Evolutionary conservation across 164 flowering plant species (phyloP).

Genomic region (Vitis cinerea): DNA sequence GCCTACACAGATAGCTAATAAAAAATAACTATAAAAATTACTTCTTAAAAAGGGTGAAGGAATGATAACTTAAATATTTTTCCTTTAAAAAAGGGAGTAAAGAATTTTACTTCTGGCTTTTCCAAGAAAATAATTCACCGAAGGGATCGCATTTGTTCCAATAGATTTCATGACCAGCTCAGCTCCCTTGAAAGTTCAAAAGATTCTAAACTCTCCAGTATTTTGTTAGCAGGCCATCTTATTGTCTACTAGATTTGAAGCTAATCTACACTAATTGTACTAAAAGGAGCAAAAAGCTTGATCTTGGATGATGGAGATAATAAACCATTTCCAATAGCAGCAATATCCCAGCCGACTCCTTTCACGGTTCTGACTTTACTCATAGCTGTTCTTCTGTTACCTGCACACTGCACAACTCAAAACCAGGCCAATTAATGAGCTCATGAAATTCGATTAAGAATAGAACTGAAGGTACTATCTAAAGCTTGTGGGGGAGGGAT

Average conservation of each 20-base stretch:
- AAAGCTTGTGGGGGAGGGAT: too few relatives aligned
- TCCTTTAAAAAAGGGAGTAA: too few relatives aligned
- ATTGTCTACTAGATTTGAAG: background rate
- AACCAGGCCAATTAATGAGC: slow-evolving; percentile 1
- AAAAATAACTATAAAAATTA: too few relatives aligned
- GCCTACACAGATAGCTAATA: too few relatives aligned
- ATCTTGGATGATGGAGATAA: slow-evolving; percentile 4
- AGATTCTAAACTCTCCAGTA: too few relatives aligned
- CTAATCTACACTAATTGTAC: background rate
- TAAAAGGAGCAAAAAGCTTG: background rate
- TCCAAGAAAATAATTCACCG: too few relatives aligned
- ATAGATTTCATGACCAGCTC: too few relatives aligned
- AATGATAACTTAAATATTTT: too few relatives aligned
- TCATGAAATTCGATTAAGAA: background rate
- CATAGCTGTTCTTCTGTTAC: slow-evolving; percentile 99
- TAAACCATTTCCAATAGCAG: slow-evolving; percentile 94
- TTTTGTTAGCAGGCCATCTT: background rate
- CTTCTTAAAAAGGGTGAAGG: too few relatives aligned
- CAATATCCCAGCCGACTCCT: slow-evolving; percentile 98
- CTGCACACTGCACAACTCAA: slow-evolving; percentile 75
- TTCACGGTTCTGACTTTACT: slow-evolving; percentile 72
- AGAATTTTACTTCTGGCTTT: too few relatives aligned
- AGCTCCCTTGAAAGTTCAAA: too few relatives aligned
- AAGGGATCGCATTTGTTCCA: too few relatives aligned
- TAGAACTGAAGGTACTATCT: background rate